Evolutionary conservation across 73 alveolate genomes (phyloP).

Genomic region (Paramecium octaurelia): DNA sequence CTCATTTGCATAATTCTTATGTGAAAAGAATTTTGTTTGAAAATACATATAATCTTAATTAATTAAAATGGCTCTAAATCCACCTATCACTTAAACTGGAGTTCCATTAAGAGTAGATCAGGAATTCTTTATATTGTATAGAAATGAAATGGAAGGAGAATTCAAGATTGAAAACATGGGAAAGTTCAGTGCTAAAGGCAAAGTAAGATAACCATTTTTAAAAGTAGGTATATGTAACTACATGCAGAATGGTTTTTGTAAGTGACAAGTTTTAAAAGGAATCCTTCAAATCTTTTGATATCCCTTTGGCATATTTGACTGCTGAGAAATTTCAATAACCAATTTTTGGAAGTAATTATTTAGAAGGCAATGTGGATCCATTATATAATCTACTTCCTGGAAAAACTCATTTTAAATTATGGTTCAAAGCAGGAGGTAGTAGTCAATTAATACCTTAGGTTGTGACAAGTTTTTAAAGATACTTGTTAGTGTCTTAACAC

Average conservation of each 20-base stretch:
- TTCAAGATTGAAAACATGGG: constrained; percentile 79
- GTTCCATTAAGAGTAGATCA: constrained; percentile 92
- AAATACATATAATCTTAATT: no score
- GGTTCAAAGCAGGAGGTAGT: constrained; percentile 97
- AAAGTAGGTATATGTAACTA: constrained; percentile 79
- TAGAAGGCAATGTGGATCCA: constrained; percentile 89
- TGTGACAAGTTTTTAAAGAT: constrained; percentile 34
- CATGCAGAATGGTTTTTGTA: constrained; percentile 91
- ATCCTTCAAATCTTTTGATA: constrained; percentile 90
- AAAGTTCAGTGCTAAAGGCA: constrained; percentile 93
- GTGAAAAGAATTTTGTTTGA: background rate
- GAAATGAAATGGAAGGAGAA: constrained; percentile 92
- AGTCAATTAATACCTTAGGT: constrained; percentile 42
- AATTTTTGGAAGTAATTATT: constrained; percentile 96
- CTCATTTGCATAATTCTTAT: background rate
- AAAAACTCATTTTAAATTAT: constrained; percentile 84
- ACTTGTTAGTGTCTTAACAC: background rate
- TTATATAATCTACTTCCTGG: constrained; percentile 88
- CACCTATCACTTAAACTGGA: constrained; percentile 83
- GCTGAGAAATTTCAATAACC: constrained; percentile 97
- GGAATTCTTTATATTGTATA: constrained; percentile 84
- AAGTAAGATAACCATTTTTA: constrained; percentile 62
- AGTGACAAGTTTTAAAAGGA: constrained; percentile 67
- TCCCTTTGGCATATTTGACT: constrained; percentile 89
- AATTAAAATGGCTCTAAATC: constrained; percentile 91